Base-by-base conservation (phyloP, 1,284 basidiomycete genomes). In the Puccinia hordei region DNA sequence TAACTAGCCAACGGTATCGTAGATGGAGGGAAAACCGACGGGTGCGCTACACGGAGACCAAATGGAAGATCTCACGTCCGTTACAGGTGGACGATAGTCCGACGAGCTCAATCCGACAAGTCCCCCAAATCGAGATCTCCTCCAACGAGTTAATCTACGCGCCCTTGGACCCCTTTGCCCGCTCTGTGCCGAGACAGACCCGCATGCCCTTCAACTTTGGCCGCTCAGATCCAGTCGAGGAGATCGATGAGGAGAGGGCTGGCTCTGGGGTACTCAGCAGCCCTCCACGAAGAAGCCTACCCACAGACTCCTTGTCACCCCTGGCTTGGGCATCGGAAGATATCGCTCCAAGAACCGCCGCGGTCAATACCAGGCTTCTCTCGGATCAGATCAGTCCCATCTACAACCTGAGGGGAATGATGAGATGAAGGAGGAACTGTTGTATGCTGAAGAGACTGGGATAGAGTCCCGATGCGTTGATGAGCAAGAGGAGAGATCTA, bases 231-330 rank as follows among this genome's bases (percentile, higher is more conserved):
- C 68, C 68, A 24, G 49, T 71, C 9, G 46, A 71, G 33, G 68
- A 71, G 35, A 71, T 71, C 30, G 68, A 53, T 27, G 46, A 71
- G 49, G 68, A 71, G 33, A 24, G 68, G 68, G 68, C 30, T 71
- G 68, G 68, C 49, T 71, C 15, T 71, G 68, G 68, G 68, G 68
- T 35, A 71, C 68, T 17, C 63, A 66, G 12, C 51, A 4, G 22
- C 8, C 44, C 2, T 51, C 24, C 33, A 71, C 51, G 17, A 49
- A 51, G 44, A 71, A 24, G 6, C 13, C n/a, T 10, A 71, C 15
- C 46, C 46, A 46, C 33, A 24, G 33, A 5, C 17, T n/a, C n/a
- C n/a, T 53, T 17, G 27, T 71, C 19, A 71, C 68, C 0, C 68
- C 68, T 33, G 68, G 68, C 35, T 27, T 71, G 35, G 68, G 68